These are phyloP conservation scores for Xylaria nigripes DNA, from an alignment of 495 filamentous ascomycete genomes.

Conservation along the genomic window DNA sequence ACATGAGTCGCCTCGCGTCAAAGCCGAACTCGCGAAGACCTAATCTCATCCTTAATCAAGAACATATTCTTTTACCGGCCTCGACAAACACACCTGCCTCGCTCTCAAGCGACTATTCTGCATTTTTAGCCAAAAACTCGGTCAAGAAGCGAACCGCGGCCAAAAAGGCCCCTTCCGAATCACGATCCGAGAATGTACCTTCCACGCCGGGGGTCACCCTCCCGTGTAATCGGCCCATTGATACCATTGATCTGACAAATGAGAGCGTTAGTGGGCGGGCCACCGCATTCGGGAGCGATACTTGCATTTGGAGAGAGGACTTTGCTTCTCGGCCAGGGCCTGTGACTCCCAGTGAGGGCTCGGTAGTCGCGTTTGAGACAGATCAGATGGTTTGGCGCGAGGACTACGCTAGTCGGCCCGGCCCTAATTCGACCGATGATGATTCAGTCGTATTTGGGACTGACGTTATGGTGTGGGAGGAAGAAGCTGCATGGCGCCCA, in stretches of 20 bases:
- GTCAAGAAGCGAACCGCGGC: conserved; percentile 19
- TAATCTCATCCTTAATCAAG: conserved; percentile 24
- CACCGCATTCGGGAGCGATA: conserved; percentile 45
- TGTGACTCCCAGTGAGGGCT: conserved; percentile 40
- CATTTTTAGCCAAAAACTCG: conserved; percentile 21
- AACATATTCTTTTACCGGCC: conserved; percentile 28
- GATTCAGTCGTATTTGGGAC: conserved; percentile 45
- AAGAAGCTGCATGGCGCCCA: conserved; percentile 40
- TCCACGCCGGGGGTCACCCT: conserved; percentile 18
- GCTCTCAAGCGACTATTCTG: conserved; percentile 28
- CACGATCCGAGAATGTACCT: neutral
- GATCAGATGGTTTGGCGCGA: conserved; percentile 24
- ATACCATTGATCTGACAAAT: conserved; percentile 62
- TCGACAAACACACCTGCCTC: conserved; percentile 23
- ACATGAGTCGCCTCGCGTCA: conserved; percentile 23
- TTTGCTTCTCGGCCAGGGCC: conserved; percentile 32
- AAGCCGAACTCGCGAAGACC: conserved; percentile 20
- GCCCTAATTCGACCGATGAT: conserved; percentile 15
- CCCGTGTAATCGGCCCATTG: conserved; percentile 31
- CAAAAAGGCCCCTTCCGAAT: conserved; percentile 3
- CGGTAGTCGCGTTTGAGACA: conserved; percentile 18
- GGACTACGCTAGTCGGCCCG: conserved; percentile 20
- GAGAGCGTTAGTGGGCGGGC: conserved; percentile 1
- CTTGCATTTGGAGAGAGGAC: conserved; percentile 53
- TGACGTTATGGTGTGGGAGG: conserved; percentile 52